These are phyloP conservation scores for Proliferodiscus dingleyae DNA, from an alignment of 2,329 filamentous ascomycete genomes.

Conservation along the genomic window DNA sequence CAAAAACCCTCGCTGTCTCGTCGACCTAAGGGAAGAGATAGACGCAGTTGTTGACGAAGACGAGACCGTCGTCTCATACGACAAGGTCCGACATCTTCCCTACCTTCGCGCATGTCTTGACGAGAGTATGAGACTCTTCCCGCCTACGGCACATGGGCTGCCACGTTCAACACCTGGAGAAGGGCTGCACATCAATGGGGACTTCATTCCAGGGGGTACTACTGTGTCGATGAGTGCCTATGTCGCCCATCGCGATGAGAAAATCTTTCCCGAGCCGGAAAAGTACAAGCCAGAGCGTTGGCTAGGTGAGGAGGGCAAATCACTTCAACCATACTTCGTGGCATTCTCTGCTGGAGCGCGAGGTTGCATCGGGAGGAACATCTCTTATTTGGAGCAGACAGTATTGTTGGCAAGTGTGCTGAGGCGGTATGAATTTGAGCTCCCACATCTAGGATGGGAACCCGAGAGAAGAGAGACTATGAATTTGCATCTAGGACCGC, in stretches of 20 bases:
- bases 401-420: constrained; percentile 40
- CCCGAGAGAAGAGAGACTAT: constrained; percentile 24
- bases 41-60: constrained; percentile 39
- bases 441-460: constrained; percentile 30
- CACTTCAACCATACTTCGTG: constrained; percentile 36
- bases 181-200: constrained; percentile 39
- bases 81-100: constrained; percentile 46
- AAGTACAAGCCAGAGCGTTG: constrained; percentile 38
- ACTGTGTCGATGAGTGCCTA: constrained; percentile 41
- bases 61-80: constrained; percentile 43
- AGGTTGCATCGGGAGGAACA: constrained; percentile 39
- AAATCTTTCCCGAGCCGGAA: constrained; percentile 35
- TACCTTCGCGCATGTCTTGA: constrained; percentile 49
- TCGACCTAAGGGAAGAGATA: constrained; percentile 41
- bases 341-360: constrained; percentile 37
- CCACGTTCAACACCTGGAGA: constrained; percentile 41
- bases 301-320: constrained; percentile 37
- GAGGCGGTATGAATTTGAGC: constrained; percentile 38
- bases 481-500: constrained; percentile 24
- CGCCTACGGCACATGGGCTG: constrained; percentile 40
- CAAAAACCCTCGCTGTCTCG: constrained; percentile 38
- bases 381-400: constrained; percentile 42
- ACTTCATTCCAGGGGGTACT: constrained; percentile 41
- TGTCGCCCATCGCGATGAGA: constrained; percentile 36
- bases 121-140: constrained; percentile 43